Evolutionary conservation across 805 yeast species (phyloP).

Genomic region (Starmerella khaoyaiensis): DNA sequence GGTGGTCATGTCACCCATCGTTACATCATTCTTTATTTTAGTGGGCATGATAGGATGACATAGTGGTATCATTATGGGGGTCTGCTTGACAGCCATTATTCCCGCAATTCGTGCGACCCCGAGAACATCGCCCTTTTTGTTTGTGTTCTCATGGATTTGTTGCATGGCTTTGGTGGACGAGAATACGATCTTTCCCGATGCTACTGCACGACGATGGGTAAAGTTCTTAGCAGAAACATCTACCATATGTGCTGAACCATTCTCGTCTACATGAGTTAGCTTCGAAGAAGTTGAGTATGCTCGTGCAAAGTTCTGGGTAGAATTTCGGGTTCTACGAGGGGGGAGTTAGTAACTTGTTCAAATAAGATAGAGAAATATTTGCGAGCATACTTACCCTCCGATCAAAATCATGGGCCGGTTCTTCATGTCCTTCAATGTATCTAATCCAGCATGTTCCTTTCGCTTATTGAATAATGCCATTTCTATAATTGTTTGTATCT

Average conservation of each 20-base stretch:
- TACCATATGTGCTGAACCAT: conserved; percentile 39
- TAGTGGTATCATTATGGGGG: conserved; percentile 36
- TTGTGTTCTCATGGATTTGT: conserved; percentile 29
- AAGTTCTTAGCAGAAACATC: conserved; percentile 32
- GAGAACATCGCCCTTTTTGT: conserved; percentile 43
- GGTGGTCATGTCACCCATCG: conserved; percentile 21
- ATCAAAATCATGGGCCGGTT: conserved; percentile 46
- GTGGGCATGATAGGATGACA: conserved; percentile 39
- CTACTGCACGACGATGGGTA: conserved; percentile 35
- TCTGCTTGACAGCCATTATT: conserved; percentile 40
- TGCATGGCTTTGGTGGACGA: conserved; percentile 27
- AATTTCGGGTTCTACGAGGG: too few species aligned
- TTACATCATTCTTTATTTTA: conserved; percentile 31
- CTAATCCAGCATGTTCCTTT: conserved; percentile 41
- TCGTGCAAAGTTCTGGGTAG: background rate
- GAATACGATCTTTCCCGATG: conserved; percentile 34
- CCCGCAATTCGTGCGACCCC: conserved; percentile 39
- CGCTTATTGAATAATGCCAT: conserved; percentile 36
- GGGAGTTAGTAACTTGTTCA: too few species aligned
- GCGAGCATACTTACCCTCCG: conserved; percentile 34
- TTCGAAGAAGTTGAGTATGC: conserved; percentile 1
- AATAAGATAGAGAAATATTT: background rate
- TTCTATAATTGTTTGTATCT: conserved; percentile 33
- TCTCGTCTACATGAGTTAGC: conserved; percentile 32
- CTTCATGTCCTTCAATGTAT: conserved; percentile 34